Evolutionary conservation across 2,329 filamentous ascomycete species (phyloP).

Genomic region (Trichoderma aggressivum): DNA sequence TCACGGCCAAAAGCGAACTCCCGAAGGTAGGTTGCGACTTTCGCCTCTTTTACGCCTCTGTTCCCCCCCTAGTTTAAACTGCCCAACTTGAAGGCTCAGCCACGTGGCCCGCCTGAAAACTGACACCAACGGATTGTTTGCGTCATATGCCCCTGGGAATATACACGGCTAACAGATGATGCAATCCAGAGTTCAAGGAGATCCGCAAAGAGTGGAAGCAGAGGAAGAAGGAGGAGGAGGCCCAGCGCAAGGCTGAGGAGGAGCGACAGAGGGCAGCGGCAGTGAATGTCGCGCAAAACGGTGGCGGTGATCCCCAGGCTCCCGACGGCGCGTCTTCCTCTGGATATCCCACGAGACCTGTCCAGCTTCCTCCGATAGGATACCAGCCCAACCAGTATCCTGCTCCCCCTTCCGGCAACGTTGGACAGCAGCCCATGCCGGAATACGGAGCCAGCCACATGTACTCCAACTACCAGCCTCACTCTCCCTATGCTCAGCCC

Average conservation of each 20-base stretch:
- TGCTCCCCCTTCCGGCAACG: slow-evolving; percentile 53
- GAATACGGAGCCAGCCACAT: slow-evolving; percentile 55
- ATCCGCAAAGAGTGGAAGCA: slow-evolving; percentile 99
- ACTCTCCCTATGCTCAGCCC: slow-evolving; percentile 56
- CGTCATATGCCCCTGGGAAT: background rate
- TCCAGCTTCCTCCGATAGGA: slow-evolving; percentile 71
- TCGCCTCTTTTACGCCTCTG: background rate
- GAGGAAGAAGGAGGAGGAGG: slow-evolving; percentile 98
- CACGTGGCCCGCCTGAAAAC: background rate
- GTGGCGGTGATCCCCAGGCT: slow-evolving; percentile 45
- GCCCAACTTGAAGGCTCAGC: background rate
- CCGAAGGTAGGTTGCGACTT: slow-evolving; percentile 71
- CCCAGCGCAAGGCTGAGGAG: slow-evolving; percentile 82
- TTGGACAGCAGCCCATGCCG: slow-evolving; percentile 49
- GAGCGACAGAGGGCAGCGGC: slow-evolving; percentile 64
- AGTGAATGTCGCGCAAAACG: slow-evolving; percentile 55
- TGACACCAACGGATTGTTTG: background rate
- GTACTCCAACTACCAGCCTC: slow-evolving; percentile 56
- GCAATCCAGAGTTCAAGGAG: slow-evolving; percentile 89
- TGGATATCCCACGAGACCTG: slow-evolving; percentile 54
- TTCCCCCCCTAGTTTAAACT: background rate
- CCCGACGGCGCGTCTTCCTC: slow-evolving; percentile 44
- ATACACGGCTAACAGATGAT: background rate
- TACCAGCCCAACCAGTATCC: slow-evolving; percentile 68
- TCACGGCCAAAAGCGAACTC: slow-evolving; percentile 89